phyloP scores from a whole-genome alignment of 1,284 basidiomycete species.

The Microbotryum saponariae region DNA sequence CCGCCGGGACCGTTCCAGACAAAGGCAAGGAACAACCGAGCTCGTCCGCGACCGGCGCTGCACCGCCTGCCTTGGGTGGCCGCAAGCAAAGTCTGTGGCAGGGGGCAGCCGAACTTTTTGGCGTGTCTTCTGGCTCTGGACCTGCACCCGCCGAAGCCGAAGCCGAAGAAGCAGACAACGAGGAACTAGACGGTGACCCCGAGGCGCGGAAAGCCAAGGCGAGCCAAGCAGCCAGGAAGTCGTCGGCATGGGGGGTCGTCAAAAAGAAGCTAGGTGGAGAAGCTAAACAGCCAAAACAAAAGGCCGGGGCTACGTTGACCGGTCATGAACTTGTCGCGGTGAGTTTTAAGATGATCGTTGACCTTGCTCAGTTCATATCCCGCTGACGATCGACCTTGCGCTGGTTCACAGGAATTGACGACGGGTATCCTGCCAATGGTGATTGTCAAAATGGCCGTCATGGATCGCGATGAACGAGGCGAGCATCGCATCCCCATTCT shows the following conservation, averaged over 20 bases:
- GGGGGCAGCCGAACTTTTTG: conserved; percentile 14
- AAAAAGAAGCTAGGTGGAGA: conserved; percentile 7
- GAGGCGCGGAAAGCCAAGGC: no score
- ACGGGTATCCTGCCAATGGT: conserved; percentile 29
- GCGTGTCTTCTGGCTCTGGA: conserved; percentile 5
- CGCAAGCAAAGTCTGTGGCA: conserved; percentile 8
- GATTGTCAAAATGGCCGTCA: conserved; percentile 30
- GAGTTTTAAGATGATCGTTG: not conserved
- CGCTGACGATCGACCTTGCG: not conserved
- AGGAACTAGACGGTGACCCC: conserved; percentile 1
- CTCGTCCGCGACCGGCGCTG: conserved; percentile 1
- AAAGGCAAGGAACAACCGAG: not conserved
- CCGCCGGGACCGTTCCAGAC: not conserved
- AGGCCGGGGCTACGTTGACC: conserved; percentile 19
- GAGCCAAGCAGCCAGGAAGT: conserved; percentile 5
- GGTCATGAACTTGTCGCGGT: conserved; percentile 29
- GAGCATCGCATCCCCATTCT: conserved; percentile 44
- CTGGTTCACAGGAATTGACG: conserved; percentile 22
- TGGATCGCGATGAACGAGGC: conserved; percentile 33
- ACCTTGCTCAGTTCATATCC: no score
- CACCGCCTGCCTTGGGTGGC: not conserved
- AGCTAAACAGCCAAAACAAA: conserved; percentile 17
- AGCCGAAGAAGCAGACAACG: conserved; percentile 5
- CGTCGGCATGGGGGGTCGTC: conserved; percentile 25
- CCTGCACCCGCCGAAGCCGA: not conserved